Conservation (phyloP, 2,329 filamentous ascomycete genomes). For the Apiospora pterosperma region DNA sequence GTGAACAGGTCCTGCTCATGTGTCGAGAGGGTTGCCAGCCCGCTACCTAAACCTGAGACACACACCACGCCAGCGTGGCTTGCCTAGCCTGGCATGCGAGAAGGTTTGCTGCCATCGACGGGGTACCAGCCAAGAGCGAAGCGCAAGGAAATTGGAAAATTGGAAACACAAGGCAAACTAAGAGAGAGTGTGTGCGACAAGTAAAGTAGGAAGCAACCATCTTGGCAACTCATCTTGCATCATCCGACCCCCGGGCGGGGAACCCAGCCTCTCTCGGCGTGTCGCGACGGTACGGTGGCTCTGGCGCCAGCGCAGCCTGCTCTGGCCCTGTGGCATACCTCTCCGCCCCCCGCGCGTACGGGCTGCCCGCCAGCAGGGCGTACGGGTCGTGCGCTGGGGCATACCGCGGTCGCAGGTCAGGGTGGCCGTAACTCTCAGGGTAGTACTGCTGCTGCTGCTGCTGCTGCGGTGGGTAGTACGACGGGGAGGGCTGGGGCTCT, state of each 20-base stretch:
- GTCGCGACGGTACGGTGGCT: background rate
- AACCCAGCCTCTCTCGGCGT: background rate
- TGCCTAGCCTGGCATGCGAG: too few relatives aligned
- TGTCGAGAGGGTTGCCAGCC: too few relatives aligned
- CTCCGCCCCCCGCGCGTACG: background rate
- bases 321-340: background rate
- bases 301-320: background rate
- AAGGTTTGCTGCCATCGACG: too few relatives aligned
- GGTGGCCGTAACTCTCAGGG: background rate
- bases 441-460: background rate
- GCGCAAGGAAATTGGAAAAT: background rate
- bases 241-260: background rate
- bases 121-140: too few relatives aligned
- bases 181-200: background rate
- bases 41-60: too few relatives aligned
- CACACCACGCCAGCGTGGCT: too few relatives aligned
- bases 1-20: too few relatives aligned
- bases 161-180: background rate
- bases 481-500: background rate
- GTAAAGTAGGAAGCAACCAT: background rate
- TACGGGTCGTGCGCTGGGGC: background rate
- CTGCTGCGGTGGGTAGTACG: background rate
- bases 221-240: background rate
- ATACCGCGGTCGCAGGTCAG: background rate
- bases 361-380: background rate